Conservation (phyloP, 139 green algal genomes). For the Chlamydomonas sp. region DNA sequence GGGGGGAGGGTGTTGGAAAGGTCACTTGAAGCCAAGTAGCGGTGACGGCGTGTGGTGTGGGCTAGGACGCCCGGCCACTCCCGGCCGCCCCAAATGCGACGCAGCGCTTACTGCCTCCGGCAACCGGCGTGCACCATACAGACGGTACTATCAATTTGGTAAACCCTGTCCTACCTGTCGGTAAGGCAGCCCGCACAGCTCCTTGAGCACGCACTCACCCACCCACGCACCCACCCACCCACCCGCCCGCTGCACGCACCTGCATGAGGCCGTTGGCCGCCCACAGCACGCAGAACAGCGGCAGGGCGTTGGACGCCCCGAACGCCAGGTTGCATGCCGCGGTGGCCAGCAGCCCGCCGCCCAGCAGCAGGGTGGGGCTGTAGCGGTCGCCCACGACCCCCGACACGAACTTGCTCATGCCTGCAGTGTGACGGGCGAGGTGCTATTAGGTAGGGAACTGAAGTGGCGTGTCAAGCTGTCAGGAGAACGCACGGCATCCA, state of each 20-base stretch:
- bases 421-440: neutral
- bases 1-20: neutral
- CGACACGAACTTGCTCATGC: constrained; percentile 60
- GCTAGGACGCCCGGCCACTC: too few species aligned
- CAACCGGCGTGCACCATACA: too few species aligned
- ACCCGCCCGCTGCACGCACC: constrained; percentile 24
- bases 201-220: neutral
- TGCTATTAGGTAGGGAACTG: neutral
- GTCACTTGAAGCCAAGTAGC: neutral
- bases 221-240: neutral
- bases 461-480: neutral
- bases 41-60: too few species aligned
- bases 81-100: too few species aligned
- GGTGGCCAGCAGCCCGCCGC: constrained; percentile 85
- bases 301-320: constrained; percentile 62
- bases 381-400: constrained; percentile 84
- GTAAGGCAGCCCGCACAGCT: neutral
- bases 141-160: neutral
- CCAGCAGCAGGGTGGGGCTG: constrained; percentile 84
- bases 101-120: too few species aligned
- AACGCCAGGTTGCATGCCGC: constrained; percentile 91
- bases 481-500: too few species aligned
- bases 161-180: neutral
- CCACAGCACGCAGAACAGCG: constrained; percentile 77
- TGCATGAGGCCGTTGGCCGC: constrained; percentile 86